A percentile compares a stretch with the other conserved stretches of the same genome.
Evolutionary conservation across 805 yeast species (phyloP).

Genomic region (Kluyveromyces wickerhamii): DNA sequence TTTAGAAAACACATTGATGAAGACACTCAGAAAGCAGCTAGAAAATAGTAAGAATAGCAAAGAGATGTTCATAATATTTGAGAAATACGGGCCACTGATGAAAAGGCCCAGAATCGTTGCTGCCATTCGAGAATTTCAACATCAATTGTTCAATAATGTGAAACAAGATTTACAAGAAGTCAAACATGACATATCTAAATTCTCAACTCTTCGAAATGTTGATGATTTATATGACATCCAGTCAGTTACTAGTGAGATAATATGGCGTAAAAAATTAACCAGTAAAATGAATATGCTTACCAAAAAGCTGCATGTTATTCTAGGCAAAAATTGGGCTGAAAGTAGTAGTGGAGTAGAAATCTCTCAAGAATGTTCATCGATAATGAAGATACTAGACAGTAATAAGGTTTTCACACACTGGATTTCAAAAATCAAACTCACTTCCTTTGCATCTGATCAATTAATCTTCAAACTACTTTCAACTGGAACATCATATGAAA

Average conservation of each 20-base stretch:
- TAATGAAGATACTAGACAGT: slow-evolving; percentile 41
- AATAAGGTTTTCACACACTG: slow-evolving; percentile 40
- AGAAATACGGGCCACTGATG: slow-evolving; percentile 41
- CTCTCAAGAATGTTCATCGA: slow-evolving; percentile 37
- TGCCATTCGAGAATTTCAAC: slow-evolving; percentile 55
- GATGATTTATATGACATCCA: slow-evolving; percentile 42
- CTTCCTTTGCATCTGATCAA: slow-evolving; percentile 23
- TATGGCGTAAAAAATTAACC: slow-evolving; percentile 48
- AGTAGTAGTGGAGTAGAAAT: slow-evolving; percentile 64
- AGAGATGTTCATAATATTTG: slow-evolving; percentile 46
- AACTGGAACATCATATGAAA: slow-evolving; percentile 19
- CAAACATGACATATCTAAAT: slow-evolving; percentile 34
- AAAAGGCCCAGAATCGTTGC: slow-evolving; percentile 46
- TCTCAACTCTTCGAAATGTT: slow-evolving; percentile 29
- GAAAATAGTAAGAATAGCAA: slow-evolving; percentile 32
- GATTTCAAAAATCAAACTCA: slow-evolving; percentile 31
- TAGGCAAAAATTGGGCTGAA: slow-evolving; percentile 54
- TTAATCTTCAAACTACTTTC: slow-evolving; percentile 34
- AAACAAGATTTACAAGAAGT: slow-evolving; percentile 39
- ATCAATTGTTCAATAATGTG: slow-evolving; percentile 40
- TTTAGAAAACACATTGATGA: slow-evolving; percentile 41
- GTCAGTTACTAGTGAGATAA: slow-evolving; percentile 36
- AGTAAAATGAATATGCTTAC: slow-evolving; percentile 36
- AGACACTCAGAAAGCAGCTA: slow-evolving; percentile 33
- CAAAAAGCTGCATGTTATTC: slow-evolving; percentile 39